phyloP scores from a whole-genome alignment of 768 basidiomycete species.

The Suillus discolor region DNA sequence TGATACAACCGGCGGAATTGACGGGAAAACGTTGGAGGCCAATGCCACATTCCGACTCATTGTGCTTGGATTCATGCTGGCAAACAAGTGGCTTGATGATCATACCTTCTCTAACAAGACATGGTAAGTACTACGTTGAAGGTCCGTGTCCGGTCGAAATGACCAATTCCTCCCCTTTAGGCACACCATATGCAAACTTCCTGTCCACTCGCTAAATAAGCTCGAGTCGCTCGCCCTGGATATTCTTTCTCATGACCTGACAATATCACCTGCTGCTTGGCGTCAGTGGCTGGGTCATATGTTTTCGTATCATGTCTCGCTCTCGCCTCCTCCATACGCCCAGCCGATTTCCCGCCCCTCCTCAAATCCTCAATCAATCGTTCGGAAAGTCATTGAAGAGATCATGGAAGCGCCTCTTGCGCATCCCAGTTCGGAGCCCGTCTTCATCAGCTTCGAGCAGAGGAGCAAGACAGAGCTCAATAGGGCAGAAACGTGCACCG shows the following conservation, averaged over 20 bases:
- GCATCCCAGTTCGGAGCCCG: constrained; percentile 47
- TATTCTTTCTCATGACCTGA: constrained; percentile 70
- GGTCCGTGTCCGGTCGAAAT: constrained; percentile 9
- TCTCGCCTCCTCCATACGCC: constrained; percentile 58
- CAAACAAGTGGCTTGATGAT: constrained; percentile 88
- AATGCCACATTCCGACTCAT: constrained; percentile 73
- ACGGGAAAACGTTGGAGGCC: constrained; percentile 52
- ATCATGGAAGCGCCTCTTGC: constrained; percentile 54
- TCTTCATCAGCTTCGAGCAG: constrained; percentile 74
- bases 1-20: constrained; percentile 43
- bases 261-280: constrained; percentile 67
- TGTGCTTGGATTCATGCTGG: constrained; percentile 81
- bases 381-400: constrained; percentile 71
- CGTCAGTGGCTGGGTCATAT: constrained; percentile 70
- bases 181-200: constrained; percentile 81
- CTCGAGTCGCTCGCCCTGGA: constrained; percentile 74
- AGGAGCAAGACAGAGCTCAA: constrained; percentile 55
- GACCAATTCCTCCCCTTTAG: constrained; percentile 37
- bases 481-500: constrained; percentile 40
- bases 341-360: constrained; percentile 83
- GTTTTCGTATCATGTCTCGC: constrained; percentile 63
- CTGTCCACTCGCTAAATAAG: constrained; percentile 67
- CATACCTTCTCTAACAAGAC: constrained; percentile 91
- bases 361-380: constrained; percentile 66
- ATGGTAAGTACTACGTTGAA: constrained; percentile 51